These are phyloP conservation scores for Ananas comosus DNA, from an alignment of 176 grass and related monocot genomes.

Conservation along the genomic window DNA sequence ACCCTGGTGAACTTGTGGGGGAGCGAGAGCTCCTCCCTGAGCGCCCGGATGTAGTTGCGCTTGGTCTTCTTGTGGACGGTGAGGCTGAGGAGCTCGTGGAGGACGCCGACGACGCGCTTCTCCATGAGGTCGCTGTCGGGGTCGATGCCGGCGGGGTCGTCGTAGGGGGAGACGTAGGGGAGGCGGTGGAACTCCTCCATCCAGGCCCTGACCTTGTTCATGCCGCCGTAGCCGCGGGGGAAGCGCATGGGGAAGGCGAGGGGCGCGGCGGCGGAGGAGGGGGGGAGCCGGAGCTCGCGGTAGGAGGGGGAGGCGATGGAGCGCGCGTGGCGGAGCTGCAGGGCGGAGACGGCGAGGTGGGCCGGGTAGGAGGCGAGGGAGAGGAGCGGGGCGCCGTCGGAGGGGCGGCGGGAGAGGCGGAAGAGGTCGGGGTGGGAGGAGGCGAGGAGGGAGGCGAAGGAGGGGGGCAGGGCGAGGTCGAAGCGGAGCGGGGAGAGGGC, in stretches of 20 bases:
- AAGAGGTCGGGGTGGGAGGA: slow-evolving; percentile 46
- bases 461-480: slow-evolving; percentile 67
- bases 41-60: slow-evolving; percentile 63
- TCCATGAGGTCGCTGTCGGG: slow-evolving; percentile 89
- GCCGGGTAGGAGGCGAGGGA: slow-evolving; percentile 28
- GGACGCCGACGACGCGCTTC: slow-evolving; percentile 76
- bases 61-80: slow-evolving; percentile 90
- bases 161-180: slow-evolving; percentile 88
- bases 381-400: slow-evolving; percentile 17
- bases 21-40: slow-evolving; percentile 69
- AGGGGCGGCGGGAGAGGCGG: slow-evolving; percentile 37
- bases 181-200: slow-evolving; percentile 90
- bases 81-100: slow-evolving; percentile 75
- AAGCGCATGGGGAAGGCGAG: slow-evolving; percentile 87
- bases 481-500: slow-evolving; percentile 66
- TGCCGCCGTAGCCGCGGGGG: slow-evolving; percentile 74
- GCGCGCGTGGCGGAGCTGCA: slow-evolving; percentile 51
- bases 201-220: slow-evolving; percentile 93
- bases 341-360: slow-evolving; percentile 47
- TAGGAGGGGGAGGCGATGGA: slow-evolving; percentile 42
- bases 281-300: slow-evolving; percentile 45
- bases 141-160: slow-evolving; percentile 62
- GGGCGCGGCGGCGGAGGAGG: slow-evolving; percentile 46
- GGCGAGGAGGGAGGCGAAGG: slow-evolving; percentile 55
- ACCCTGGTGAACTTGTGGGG: slow-evolving; percentile 84